Percentiles rank a stretch among this genome's conserved stretches.
These are phyloP conservation scores for Myriosclerotinia scirpicola DNA, from an alignment of 2,329 filamentous ascomycete species.

Conservation along the genomic window DNA sequence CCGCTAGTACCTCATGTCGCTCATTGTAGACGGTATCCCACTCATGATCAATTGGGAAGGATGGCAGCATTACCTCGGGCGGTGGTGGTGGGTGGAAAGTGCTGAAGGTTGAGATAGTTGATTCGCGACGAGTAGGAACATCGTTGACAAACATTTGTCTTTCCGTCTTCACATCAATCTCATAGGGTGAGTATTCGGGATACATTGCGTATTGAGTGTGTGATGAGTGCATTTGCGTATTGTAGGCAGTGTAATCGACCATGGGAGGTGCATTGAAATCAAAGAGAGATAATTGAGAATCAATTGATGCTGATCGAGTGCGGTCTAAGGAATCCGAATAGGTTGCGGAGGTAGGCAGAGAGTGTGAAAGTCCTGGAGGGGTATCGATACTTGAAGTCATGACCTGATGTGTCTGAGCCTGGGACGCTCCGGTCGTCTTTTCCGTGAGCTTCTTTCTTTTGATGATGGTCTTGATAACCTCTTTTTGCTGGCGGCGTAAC, in stretches of 20 bases:
- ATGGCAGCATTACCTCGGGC: constrained; percentile 63
- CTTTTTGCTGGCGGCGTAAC: constrained; percentile 81
- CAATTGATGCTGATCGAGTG: constrained; percentile 74
- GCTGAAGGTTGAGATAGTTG: constrained; percentile 87
- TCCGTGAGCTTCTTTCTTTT: constrained; percentile 94
- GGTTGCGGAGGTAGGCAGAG: constrained; percentile 75
- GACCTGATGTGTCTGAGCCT: constrained; percentile 51
- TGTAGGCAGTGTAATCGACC: constrained; percentile 61
- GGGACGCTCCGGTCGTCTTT: constrained; percentile 62
- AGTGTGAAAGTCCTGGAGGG: constrained; percentile 77
- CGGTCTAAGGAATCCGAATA: constrained; percentile 73
- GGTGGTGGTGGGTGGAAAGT: constrained; percentile 81
- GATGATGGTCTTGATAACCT: constrained; percentile 95
- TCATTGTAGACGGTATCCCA: constrained; percentile 70
- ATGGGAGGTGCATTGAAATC: constrained; percentile 64
- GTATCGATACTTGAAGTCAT: constrained; percentile 55
- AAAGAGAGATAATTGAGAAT: constrained; percentile 75
- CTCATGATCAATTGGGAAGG: constrained; percentile 65
- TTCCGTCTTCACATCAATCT: constrained; percentile 95
- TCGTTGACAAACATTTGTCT: constrained; percentile 92
- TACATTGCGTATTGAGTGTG: constrained; percentile 49
- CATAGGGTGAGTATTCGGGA: constrained; percentile 74
- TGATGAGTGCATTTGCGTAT: constrained; percentile 56
- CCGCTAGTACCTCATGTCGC: constrained; percentile 60
- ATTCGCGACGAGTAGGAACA: constrained; percentile 80